These are phyloP conservation scores for Pseudocercospora vitis DNA, from an alignment of 2,329 filamentous ascomycete genomes.

Conservation along the genomic window DNA sequence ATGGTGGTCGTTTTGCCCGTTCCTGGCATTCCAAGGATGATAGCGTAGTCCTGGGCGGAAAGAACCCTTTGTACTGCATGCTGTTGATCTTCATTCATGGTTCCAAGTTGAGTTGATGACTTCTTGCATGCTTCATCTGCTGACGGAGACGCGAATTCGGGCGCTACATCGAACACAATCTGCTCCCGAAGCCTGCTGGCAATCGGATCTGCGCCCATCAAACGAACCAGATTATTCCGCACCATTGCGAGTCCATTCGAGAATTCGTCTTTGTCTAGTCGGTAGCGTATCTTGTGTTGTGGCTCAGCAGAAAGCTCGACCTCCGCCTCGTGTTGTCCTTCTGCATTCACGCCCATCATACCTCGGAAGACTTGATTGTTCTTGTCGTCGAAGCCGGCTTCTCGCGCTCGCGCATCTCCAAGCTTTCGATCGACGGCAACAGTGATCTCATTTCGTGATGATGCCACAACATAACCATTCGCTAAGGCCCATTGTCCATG, in stretches of 20 bases:
- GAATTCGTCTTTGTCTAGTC: conserved; percentile 96
- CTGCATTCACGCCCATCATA: conserved; percentile 79
- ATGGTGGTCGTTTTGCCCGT: conserved; percentile 99
- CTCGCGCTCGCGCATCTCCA: conserved; percentile 77
- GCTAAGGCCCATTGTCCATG: conserved; percentile 91
- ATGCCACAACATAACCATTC: conserved; percentile 82
- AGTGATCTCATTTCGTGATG: conserved; percentile 72
- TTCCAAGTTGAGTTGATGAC: conserved; percentile 32
- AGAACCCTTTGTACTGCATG: conserved; percentile 91
- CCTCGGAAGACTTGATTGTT: conserved; percentile 84
- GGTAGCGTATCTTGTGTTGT: conserved; percentile 65
- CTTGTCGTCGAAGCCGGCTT: conserved; percentile 71
- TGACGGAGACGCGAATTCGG: conserved; percentile 60
- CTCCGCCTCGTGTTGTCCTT: conserved; percentile 42
- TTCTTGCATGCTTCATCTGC: conserved; percentile 14
- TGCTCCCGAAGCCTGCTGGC: conserved; percentile 66
- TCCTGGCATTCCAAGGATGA: conserved; percentile 97
- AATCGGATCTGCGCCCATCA: conserved; percentile 62
- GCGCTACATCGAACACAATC: conserved; percentile 73
- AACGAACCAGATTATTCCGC: conserved; percentile 86
- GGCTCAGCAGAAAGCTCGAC: conserved; percentile 23
- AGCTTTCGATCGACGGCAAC: conserved; percentile 88
- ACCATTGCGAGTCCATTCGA: conserved; percentile 96
- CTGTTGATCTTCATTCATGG: conserved; percentile 83
- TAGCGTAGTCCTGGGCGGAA: conserved; percentile 88